Evolutionary conservation across 2,329 filamentous ascomycete genomes (phyloP).

Genomic region (Trichoderma simmonsii): DNA sequence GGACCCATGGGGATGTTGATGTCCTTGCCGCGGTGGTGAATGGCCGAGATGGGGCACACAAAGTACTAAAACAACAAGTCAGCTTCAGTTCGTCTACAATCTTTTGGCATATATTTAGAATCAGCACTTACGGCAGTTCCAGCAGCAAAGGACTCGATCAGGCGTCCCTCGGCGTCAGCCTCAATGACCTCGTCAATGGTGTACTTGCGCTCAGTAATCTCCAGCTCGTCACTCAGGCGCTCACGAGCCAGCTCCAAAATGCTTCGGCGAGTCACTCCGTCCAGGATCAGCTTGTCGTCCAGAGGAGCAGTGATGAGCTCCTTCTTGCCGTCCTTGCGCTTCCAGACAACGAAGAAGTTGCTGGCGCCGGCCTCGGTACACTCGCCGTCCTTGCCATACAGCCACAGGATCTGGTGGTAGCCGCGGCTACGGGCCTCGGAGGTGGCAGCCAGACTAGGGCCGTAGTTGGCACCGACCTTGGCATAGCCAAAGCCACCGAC

Average conservation of each 20-base stretch:
- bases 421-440: slow-evolving; percentile 69
- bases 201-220: slow-evolving; percentile 79
- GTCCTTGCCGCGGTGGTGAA: slow-evolving; percentile 64
- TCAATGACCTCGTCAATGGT: slow-evolving; percentile 74
- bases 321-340: slow-evolving; percentile 47
- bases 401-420: slow-evolving; percentile 90
- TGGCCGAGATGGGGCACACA: slow-evolving; percentile 63
- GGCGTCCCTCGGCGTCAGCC: slow-evolving; percentile 68
- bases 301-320: slow-evolving; percentile 80
- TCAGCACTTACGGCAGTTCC: slow-evolving; percentile 71
- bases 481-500: slow-evolving; percentile 89
- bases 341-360: slow-evolving; percentile 89
- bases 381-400: slow-evolving; percentile 72
- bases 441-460: slow-evolving; percentile 75
- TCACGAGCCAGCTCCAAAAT: slow-evolving; percentile 69
- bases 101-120: not conserved
- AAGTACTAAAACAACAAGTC: slow-evolving; percentile 55
- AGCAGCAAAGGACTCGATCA: slow-evolving; percentile 81
- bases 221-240: slow-evolving; percentile 56
- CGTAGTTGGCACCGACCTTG: slow-evolving; percentile 93
- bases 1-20: slow-evolving; percentile 60
- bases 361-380: slow-evolving; percentile 90
- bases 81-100: slow-evolving; percentile 16
- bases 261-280: slow-evolving; percentile 82
- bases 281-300: slow-evolving; percentile 78